Conservation (phyloP, 73 alveolate genomes). For the Paramecium pentaurelia region DNA sequence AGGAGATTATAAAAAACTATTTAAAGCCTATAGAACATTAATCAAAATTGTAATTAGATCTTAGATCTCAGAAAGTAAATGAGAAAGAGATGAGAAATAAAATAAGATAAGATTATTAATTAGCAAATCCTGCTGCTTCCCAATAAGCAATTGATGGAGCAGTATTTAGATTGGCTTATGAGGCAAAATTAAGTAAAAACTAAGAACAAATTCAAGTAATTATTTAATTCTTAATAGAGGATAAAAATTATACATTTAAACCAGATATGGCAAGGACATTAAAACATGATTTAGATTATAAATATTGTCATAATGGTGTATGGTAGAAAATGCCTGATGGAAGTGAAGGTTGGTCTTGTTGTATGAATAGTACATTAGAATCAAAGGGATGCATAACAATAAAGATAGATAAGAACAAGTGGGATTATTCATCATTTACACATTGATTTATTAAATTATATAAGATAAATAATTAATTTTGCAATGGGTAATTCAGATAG, state of each 20-base stretch:
- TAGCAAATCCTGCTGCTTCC: conserved; percentile 51
- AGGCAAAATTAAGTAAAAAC: conserved; percentile 50
- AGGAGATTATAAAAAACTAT: conserved; percentile 13
- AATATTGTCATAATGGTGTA: conserved; percentile 27
- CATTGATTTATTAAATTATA: not conserved
- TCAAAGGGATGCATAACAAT: not conserved
- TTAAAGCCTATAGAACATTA: conserved; percentile 37
- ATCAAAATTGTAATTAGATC: conserved; percentile 1
- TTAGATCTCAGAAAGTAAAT: conserved; percentile 25
- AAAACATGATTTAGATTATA: not conserved
- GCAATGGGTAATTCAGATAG: conserved; percentile 36
- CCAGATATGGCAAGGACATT: conserved; percentile 37
- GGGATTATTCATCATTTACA: conserved; percentile 51
- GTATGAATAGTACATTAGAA: not conserved
- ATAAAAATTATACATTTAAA: conserved; percentile 23
- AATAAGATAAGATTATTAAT: conserved; percentile 25
- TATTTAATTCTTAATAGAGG: not conserved
- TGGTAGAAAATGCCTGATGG: conserved; percentile 37
- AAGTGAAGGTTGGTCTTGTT: conserved; percentile 36
- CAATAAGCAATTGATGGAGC: conserved; percentile 58
- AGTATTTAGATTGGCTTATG: conserved; percentile 58
- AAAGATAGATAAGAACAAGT: conserved; percentile 18
- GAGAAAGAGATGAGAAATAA: conserved; percentile 50
- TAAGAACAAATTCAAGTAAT: not conserved
- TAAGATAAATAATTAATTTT: not conserved